These are phyloP conservation scores for Rhodotorula babjevae DNA, from an alignment of 768 basidiomycete species.

Conservation along the genomic window DNA sequence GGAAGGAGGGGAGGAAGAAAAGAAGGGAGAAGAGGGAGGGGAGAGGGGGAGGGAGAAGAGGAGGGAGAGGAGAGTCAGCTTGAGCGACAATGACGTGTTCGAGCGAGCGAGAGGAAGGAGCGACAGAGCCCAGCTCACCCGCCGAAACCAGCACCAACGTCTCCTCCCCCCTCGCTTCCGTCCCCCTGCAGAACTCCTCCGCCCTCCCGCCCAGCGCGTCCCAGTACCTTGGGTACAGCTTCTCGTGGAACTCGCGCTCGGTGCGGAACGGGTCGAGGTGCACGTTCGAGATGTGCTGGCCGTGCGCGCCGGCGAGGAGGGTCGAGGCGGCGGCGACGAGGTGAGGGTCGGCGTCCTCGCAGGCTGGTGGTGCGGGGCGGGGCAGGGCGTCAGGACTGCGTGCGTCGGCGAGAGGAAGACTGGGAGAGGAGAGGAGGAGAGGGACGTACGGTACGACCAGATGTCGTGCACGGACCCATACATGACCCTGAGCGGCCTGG, in stretches of 20 bases:
- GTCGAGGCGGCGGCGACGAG: conserved; percentile 86
- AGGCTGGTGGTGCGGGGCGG: background rate
- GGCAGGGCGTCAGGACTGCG: background rate
- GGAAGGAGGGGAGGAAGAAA: no score
- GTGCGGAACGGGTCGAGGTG: conserved; percentile 71
- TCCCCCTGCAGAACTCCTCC: conserved; percentile 63
- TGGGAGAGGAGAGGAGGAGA: background rate
- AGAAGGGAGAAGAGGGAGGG: no score
- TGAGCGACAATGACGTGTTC: no score
- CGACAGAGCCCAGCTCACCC: conserved; percentile 54
- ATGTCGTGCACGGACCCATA: conserved; percentile 95
- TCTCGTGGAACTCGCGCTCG: conserved; percentile 68
- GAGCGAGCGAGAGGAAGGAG: background rate
- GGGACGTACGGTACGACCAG: conserved; percentile 47
- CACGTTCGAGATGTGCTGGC: conserved; percentile 80
- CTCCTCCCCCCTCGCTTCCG: conserved; percentile 54
- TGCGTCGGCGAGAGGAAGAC: background rate
- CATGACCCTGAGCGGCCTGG: conserved; percentile 56
- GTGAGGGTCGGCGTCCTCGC: conserved; percentile 70
- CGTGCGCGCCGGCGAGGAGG: conserved; percentile 70
- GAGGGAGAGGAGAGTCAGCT: no score
- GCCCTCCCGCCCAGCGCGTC: conserved; percentile 63
- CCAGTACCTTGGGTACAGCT: conserved; percentile 66
- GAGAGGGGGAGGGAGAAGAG: no score
- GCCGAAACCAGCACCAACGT: conserved; percentile 72